Base-by-base conservation (phyloP, 345 rosid species). In the Draba incana region DNA sequence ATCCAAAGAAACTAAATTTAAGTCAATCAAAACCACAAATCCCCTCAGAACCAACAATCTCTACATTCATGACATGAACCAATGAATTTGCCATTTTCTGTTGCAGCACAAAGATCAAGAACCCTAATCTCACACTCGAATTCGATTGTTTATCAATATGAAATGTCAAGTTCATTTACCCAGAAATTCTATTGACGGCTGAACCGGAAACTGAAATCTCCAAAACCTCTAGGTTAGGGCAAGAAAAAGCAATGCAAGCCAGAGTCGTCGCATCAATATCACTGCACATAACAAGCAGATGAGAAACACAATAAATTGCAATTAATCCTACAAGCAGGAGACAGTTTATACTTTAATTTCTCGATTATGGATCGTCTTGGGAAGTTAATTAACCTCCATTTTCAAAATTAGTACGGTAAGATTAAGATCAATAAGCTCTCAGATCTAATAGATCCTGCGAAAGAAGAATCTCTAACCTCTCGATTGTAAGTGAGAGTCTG, bases 201-300 rank as follows among this genome's bases (percentile, higher is more conserved):
- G 69, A 39, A 12, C 68, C 85, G 4, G 84, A 82, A 23, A 68
- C 81, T 30, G 80, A 77, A 54, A 88, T 84, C 86, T 93, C 97
- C 96, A 93, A 66, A 15, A 56, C 80, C 87, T 89, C 96, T 83
- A 95, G 75, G 69, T 78, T 78, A 38, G 99, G 97, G 68, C 98
- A 92, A 30, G 99, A 92, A 68, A 95, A 95, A 0, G 97, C 98
- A 80, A 95, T 85, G 76, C 97, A 95, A 2, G 99, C 98, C 57
- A 95, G 66, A 86, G 87, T 85, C 0, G 98, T 89, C 14, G 98
- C 86, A 60, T 95, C 98, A 28, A 89, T 76, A 70, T 92, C 98
- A 75, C 97, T 95, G 89, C 84, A 77, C 50, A 62, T 8, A 66
- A 51, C 43, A 51, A 51, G 12, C 43, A 42, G 8, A 45, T 12